Percentiles rank a stretch among this genome's conserved stretches.
Evolutionary conservation across 2,329 filamentous ascomycete species (phyloP).

Genomic region (Fusarium goolgardi): DNA sequence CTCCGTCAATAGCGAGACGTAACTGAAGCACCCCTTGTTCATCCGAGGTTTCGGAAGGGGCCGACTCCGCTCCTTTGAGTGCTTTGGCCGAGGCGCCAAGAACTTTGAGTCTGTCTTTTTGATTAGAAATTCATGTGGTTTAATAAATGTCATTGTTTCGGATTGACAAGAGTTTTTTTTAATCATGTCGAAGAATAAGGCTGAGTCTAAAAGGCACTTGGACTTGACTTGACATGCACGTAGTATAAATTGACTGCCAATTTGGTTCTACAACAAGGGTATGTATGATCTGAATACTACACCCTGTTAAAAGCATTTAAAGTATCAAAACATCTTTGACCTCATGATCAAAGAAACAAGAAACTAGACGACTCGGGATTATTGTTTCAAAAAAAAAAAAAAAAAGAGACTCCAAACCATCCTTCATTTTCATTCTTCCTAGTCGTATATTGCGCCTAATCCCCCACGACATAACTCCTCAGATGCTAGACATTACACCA

Average conservation of each 20-base stretch:
- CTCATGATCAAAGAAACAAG: slow-evolving; percentile 1
- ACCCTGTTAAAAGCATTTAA: not conserved
- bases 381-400: slow-evolving; percentile 1
- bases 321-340: not conserved
- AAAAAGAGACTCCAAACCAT: not conserved
- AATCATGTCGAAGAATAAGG: slow-evolving; percentile 13
- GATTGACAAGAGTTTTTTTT: slow-evolving; percentile 3
- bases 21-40: slow-evolving; percentile 38
- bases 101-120: slow-evolving; percentile 3
- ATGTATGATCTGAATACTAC: not conserved
- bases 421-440: slow-evolving; percentile 1
- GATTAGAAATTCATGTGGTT: slow-evolving; percentile 3
- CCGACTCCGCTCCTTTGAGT: slow-evolving; percentile 24
- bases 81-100: slow-evolving; percentile 27
- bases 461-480: slow-evolving; percentile 10
- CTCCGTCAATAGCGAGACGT: slow-evolving; percentile 43
- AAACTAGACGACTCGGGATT: not conserved
- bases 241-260: not conserved
- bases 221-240: not conserved
- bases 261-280: not conserved
- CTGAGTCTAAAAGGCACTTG: slow-evolving; percentile 13
- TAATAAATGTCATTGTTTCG: slow-evolving; percentile 25
- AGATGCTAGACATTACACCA: not conserved
- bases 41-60: slow-evolving; percentile 38
- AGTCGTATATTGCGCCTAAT: slow-evolving; percentile 28